Conservation (phyloP, 371 early-diverging fungal genomes). For the Mucor velutinosus region DNA sequence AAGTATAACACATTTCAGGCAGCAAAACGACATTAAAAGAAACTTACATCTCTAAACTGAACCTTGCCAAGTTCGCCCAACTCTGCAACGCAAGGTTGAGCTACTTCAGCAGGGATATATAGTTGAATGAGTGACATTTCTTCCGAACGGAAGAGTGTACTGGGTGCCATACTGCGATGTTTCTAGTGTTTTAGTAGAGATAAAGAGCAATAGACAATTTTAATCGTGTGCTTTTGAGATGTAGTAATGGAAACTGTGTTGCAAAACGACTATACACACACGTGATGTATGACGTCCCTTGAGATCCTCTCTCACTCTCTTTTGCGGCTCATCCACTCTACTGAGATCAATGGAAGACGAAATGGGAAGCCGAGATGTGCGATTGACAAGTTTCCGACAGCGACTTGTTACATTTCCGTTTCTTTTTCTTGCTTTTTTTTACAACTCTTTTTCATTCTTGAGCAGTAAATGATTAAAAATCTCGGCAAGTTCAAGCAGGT, state of each 20-base stretch:
- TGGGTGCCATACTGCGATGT: constrained; percentile 38
- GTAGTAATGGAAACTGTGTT: not conserved
- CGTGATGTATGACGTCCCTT: not conserved
- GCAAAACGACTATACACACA: not conserved
- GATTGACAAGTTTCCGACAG: constrained; percentile 4
- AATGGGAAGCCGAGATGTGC: not conserved
- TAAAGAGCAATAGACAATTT: not conserved
- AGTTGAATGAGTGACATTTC: constrained; percentile 96
- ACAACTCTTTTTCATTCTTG: constrained; percentile 6
- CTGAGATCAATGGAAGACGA: not conserved
- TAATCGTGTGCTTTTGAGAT: constrained; percentile 1
- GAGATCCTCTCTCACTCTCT: not conserved
- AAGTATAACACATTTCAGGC: not conserved
- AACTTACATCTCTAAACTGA: constrained; percentile 89
- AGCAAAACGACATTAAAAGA: not conserved
- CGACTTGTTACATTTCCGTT: constrained; percentile 6
- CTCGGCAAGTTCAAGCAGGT: constrained; percentile 74
- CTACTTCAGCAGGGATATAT: constrained; percentile 79
- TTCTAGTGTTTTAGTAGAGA: not conserved
- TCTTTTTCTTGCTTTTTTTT: not conserved
- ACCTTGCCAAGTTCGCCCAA: constrained; percentile 92
- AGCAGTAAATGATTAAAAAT: constrained; percentile 60
- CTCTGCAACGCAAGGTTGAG: constrained; percentile 85
- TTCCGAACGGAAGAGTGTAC: constrained; percentile 90
- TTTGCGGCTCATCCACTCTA: not conserved